These are phyloP conservation scores for Phytophthora idaei DNA, from an alignment of 352 stramenopile species.

Conservation along the genomic window DNA sequence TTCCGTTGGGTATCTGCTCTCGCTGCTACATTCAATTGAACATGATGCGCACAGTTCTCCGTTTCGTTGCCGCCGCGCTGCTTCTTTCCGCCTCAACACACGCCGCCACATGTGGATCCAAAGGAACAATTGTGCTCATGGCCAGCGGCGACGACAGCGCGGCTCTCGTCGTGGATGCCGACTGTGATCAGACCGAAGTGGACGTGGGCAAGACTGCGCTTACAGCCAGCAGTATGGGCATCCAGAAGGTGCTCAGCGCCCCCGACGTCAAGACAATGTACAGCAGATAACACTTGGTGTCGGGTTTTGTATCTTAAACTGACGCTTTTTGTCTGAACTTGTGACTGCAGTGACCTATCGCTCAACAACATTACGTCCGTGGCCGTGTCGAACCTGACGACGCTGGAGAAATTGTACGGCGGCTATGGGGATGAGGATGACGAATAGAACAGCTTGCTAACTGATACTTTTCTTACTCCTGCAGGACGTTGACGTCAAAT, in stretches of 20 bases:
- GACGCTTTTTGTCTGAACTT: conserved; percentile 13
- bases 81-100: conserved; percentile 8
- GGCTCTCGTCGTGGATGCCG: conserved; percentile 43
- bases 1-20: neutral
- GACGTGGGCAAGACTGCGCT: conserved; percentile 43
- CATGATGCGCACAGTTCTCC: conserved; percentile 11
- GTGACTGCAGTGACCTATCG: conserved; percentile 39
- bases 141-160: conserved; percentile 34
- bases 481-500: conserved; percentile 62
- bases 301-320: neutral
- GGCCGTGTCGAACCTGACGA: conserved; percentile 30
- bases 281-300: conserved; percentile 1
- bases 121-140: conserved; percentile 47
- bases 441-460: neutral
- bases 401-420: conserved; percentile 50
- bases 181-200: conserved; percentile 42
- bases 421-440: neutral
- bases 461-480: conserved; percentile 1
- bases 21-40: neutral
- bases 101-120: conserved; percentile 37
- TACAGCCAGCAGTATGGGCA: conserved; percentile 43
- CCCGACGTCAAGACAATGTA: conserved; percentile 58
- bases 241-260: conserved; percentile 54
- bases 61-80: neutral
- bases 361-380: conserved; percentile 61